Evolutionary conservation across 2,329 filamentous ascomycete species (phyloP).

Genomic region (Alternaria sp.): DNA sequence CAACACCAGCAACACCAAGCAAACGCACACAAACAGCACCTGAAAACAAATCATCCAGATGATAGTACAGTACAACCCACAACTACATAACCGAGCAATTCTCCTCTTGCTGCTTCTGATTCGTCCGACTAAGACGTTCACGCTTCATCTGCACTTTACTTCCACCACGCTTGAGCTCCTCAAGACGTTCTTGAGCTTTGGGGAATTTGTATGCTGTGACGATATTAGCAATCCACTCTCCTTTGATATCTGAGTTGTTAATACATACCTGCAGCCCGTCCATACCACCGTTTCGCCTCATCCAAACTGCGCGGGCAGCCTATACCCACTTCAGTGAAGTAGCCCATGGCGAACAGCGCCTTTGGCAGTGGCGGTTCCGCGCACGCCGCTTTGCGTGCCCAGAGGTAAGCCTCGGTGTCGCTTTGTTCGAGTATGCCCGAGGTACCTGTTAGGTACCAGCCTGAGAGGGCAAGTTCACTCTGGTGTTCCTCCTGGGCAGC

Average conservation of each 20-base stretch:
- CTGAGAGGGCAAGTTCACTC: conserved; percentile 69
- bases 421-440: conserved; percentile 88
- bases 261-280: conserved; percentile 83
- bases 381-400: conserved; percentile 91
- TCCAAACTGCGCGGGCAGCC: conserved; percentile 85
- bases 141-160: conserved; percentile 74
- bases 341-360: conserved; percentile 97
- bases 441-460: conserved; percentile 87
- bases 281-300: conserved; percentile 98
- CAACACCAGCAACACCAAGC: background rate
- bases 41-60: background rate
- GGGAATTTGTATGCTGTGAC: conserved; percentile 85
- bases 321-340: conserved; percentile 95
- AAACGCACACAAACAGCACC: background rate
- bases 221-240: conserved; percentile 17
- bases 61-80: background rate
- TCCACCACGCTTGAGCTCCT: conserved; percentile 85
- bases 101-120: conserved; percentile 83
- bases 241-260: background rate
- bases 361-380: conserved; percentile 79
- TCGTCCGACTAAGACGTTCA: conserved; percentile 80
- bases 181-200: conserved; percentile 88
- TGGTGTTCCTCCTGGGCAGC: conserved; percentile 95
- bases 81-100: conserved; percentile 82
- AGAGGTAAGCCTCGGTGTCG: conserved; percentile 95